These are phyloP conservation scores for Claviceps pusilla DNA, from an alignment of 2,329 filamentous ascomycete species.

Conservation along the genomic window DNA sequence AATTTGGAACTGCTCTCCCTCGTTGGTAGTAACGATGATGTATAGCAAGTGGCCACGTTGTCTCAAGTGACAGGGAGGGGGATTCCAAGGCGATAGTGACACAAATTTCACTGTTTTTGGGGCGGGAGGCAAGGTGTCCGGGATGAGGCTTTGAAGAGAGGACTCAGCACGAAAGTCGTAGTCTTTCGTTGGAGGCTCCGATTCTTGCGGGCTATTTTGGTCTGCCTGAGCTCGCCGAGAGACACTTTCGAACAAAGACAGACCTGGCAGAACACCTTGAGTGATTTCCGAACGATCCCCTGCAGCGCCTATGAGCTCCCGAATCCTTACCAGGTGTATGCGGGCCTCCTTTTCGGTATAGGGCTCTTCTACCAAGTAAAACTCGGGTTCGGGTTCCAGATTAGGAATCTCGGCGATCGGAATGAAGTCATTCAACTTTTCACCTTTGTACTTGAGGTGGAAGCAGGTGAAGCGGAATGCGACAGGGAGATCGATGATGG, in stretches of 20 bases:
- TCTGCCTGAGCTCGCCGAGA: slow-evolving; percentile 31
- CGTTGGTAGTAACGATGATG: slow-evolving; percentile 73
- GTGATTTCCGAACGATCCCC: slow-evolving; percentile 77
- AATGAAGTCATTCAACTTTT: slow-evolving; percentile 88
- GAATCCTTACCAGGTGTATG: slow-evolving; percentile 79
- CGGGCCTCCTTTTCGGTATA: slow-evolving; percentile 98
- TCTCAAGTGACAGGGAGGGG: slow-evolving; percentile 77
- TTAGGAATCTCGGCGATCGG: slow-evolving; percentile 79
- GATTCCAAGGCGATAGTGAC: slow-evolving; percentile 87
- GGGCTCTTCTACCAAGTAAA: slow-evolving; percentile 77
- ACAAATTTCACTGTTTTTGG: slow-evolving; percentile 88
- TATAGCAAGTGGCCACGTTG: slow-evolving; percentile 90
- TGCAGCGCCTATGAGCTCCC: slow-evolving; percentile 84
- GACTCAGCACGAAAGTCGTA: slow-evolving; percentile 65
- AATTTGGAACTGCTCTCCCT: slow-evolving; percentile 88
- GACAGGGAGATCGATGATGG: slow-evolving; percentile 80
- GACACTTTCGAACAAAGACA: slow-evolving; percentile 76
- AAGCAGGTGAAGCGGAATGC: slow-evolving; percentile 98
- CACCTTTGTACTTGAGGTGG: slow-evolving; percentile 80
- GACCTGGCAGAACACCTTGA: slow-evolving; percentile 70
- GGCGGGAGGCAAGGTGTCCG: slow-evolving; percentile 46
- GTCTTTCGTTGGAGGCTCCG: slow-evolving; percentile 37
- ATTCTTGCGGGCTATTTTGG: slow-evolving; percentile 11
- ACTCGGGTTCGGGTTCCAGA: slow-evolving; percentile 60
- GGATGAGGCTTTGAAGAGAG: slow-evolving; percentile 56